These are phyloP conservation scores for Ascochyta lentis DNA, from an alignment of 2,329 filamentous ascomycete genomes.

Conservation along the genomic window DNA sequence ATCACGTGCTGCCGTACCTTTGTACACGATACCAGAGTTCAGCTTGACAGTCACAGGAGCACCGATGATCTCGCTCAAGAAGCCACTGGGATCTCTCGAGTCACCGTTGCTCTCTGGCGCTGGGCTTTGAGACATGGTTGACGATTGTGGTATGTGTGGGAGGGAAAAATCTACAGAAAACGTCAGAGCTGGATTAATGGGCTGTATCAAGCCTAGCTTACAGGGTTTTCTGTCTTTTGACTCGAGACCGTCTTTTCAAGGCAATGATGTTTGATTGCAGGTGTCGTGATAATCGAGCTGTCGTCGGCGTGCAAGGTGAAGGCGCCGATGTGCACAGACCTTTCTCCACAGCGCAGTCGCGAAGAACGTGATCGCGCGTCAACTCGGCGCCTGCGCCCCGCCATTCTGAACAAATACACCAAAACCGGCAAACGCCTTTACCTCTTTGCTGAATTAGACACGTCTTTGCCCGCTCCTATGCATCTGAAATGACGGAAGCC, in stretches of 20 bases:
- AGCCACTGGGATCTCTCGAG: constrained; percentile 90
- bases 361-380: constrained; percentile 46
- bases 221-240: background rate
- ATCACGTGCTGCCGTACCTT: constrained; percentile 64
- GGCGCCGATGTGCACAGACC: constrained; percentile 31
- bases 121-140: constrained; percentile 50
- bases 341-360: constrained; percentile 12
- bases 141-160: constrained; percentile 1
- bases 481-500: constrained; percentile 34
- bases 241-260: background rate
- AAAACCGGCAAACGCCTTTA: background rate
- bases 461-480: constrained; percentile 16
- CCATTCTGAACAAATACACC: background rate
- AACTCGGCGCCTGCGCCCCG: constrained; percentile 19
- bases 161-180: constrained; percentile 2
- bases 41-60: constrained; percentile 94
- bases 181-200: background rate
- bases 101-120: constrained; percentile 66
- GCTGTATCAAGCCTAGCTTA: background rate
- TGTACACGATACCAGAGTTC: constrained; percentile 98
- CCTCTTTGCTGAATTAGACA: constrained; percentile 1
- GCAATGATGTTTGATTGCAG: background rate
- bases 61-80: constrained; percentile 92
- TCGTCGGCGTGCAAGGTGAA: constrained; percentile 2
- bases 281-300: constrained; percentile 3